Evolutionary conservation across 1,139 yeast species (phyloP).

Genomic region (Kurtzmaniella quercitrusa): DNA sequence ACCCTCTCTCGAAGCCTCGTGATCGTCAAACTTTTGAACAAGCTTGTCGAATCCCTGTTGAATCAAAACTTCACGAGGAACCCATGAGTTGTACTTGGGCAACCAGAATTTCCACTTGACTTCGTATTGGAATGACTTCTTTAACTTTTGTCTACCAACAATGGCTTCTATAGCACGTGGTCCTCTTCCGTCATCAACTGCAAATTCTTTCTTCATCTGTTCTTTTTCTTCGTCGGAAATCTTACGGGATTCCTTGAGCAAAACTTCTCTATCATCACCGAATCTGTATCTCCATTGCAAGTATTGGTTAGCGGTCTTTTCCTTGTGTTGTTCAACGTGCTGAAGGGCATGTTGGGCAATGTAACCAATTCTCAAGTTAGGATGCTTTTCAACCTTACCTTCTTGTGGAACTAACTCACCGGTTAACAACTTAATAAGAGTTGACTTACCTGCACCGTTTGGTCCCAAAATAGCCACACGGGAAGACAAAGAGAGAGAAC

Average conservation of each 20-base stretch:
- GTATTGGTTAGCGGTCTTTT: conserved; percentile 95
- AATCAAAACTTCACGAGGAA: conserved; percentile 74
- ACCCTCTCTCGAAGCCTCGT: conserved; percentile 98
- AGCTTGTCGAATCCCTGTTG: conserved; percentile 84
- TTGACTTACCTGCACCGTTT: conserved; percentile 98
- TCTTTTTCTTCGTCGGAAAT: conserved; percentile 79
- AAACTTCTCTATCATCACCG: conserved; percentile 97
- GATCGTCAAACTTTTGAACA: conserved; percentile 93
- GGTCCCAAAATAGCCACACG: conserved; percentile 97
- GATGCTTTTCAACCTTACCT: conserved; percentile 96
- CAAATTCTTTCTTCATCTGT: conserved; percentile 74
- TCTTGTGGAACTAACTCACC: conserved; percentile 83
- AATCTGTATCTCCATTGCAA: conserved; percentile 97
- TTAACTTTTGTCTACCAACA: conserved; percentile 95
- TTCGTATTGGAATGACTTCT: conserved; percentile 95
- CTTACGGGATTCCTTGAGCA: conserved; percentile 88
- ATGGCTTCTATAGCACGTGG: conserved; percentile 86
- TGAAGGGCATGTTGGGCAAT: conserved; percentile 98
- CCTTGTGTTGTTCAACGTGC: conserved; percentile 96
- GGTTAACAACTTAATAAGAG: conserved; percentile 86
- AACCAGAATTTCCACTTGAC: conserved; percentile 91
- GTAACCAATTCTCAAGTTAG: conserved; percentile 95
- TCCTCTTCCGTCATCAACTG: conserved; percentile 84
- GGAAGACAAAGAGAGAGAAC: conserved; percentile 85
- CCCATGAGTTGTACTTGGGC: conserved; percentile 93